Evolutionary conservation across 371 early-diverging fungal species (phyloP).

Genomic region (Choanephora cucurbitarum): DNA sequence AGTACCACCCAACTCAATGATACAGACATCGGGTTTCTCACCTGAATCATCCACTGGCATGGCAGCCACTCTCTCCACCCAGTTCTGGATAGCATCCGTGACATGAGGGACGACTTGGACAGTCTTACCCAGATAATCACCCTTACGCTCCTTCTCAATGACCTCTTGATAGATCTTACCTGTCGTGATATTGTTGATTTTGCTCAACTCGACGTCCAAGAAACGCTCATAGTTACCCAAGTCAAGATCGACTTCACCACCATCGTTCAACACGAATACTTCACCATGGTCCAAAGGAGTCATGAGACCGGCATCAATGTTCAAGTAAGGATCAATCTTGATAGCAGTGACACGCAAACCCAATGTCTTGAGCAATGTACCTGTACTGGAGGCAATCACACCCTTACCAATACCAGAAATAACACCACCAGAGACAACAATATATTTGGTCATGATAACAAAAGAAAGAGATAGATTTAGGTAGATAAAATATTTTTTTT

Average conservation of each 20-base stretch:
- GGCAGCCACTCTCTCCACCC: conserved; percentile 93
- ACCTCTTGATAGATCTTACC: conserved; percentile 97
- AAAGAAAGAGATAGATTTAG: neutral
- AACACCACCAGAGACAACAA: conserved; percentile 98
- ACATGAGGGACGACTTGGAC: conserved; percentile 99
- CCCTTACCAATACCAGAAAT: conserved; percentile 99
- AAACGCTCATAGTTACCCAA: conserved; percentile 99
- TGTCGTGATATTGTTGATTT: conserved; percentile 98
- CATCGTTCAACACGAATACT: conserved; percentile 98
- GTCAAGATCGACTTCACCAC: conserved; percentile 99
- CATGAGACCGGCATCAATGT: conserved; percentile 98
- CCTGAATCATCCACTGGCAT: conserved; percentile 86
- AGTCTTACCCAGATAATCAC: conserved; percentile 98
- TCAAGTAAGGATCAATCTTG: conserved; percentile 99
- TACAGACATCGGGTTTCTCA: conserved; percentile 94
- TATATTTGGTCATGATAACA: conserved; percentile 79
- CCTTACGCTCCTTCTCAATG: conserved; percentile 89
- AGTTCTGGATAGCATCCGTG: conserved; percentile 96
- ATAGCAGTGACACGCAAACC: conserved; percentile 96
- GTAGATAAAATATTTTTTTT: conserved; percentile 4
- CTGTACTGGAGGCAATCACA: conserved; percentile 97
- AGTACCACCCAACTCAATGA: conserved; percentile 99
- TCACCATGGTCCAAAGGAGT: conserved; percentile 99
- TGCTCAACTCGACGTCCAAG: conserved; percentile 89
- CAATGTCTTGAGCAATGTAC: conserved; percentile 90